Conservation (phyloP, 129 eudicot genomes). For the Pittosporum tobira region DNA sequence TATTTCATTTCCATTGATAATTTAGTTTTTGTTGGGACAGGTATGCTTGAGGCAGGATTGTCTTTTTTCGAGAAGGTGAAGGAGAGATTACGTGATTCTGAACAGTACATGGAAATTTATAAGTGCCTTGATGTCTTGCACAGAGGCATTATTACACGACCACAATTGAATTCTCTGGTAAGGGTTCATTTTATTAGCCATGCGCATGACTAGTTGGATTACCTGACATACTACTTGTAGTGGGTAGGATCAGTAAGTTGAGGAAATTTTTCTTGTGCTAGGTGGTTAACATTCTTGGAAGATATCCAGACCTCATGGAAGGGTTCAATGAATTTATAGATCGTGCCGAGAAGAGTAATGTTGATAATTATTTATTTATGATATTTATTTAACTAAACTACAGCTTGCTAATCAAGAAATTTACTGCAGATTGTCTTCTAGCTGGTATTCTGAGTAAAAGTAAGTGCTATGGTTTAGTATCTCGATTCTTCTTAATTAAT, state of each 20-base stretch:
- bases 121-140: conserved; percentile 55
- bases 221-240: neutral
- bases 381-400: neutral
- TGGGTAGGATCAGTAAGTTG: conserved; percentile 16
- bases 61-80: conserved; percentile 61
- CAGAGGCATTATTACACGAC: conserved; percentile 43
- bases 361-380: neutral
- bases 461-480: conserved; percentile 14
- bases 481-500: neutral
- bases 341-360: conserved; percentile 41
- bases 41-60: conserved; percentile 42
- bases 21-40: conserved; percentile 28
- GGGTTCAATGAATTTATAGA: conserved; percentile 55
- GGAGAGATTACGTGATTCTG: conserved; percentile 41
- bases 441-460: conserved; percentile 28
- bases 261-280: conserved; percentile 17
- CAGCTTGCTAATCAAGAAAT: conserved; percentile 8
- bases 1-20: no score
- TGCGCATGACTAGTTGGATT: no score
- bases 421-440: conserved; percentile 18
- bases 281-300: conserved; percentile 59
- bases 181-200: no score
- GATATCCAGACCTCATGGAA: conserved; percentile 61
- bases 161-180: conserved; percentile 56
- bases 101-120: conserved; percentile 43